Conservation (phyloP, 495 filamentous ascomycete genomes). For the Aspergillus biplanus region DNA sequence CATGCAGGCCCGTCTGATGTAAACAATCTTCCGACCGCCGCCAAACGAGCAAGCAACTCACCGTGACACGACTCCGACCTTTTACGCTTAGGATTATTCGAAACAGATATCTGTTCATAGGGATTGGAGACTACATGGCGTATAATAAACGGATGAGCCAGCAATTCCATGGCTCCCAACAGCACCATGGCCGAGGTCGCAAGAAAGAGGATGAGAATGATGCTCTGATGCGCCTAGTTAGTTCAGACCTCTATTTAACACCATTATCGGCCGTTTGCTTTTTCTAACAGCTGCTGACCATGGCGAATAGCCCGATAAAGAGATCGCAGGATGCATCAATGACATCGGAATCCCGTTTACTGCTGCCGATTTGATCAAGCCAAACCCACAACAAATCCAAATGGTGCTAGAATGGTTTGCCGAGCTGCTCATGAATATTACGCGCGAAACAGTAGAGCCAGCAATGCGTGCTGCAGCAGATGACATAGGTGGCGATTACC, state of each 20-base stretch:
- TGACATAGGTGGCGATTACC: slow-evolving; percentile 79
- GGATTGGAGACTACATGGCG: slow-evolving; percentile 31
- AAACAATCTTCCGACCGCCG: slow-evolving; percentile 47
- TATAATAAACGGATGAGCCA: slow-evolving; percentile 83
- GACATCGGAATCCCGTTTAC: slow-evolving; percentile 92
- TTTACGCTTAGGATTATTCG: background rate
- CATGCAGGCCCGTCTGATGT: slow-evolving; percentile 38
- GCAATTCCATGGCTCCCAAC: slow-evolving; percentile 60
- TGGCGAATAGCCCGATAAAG: slow-evolving; percentile 66
- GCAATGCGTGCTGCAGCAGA: slow-evolving; percentile 90
- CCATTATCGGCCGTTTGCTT: background rate
- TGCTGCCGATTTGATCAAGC: slow-evolving; percentile 88
- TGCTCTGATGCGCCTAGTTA: slow-evolving; percentile 84
- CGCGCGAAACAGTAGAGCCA: slow-evolving; percentile 87
- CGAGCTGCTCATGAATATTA: slow-evolving; percentile 88
- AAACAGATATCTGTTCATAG: background rate
- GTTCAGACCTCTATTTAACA: slow-evolving; percentile 16
- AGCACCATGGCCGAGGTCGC: slow-evolving; percentile 59
- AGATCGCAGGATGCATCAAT: slow-evolving; percentile 95
- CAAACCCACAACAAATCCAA: slow-evolving; percentile 90
- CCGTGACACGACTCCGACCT: slow-evolving; percentile 1
- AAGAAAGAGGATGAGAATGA: slow-evolving; percentile 83
- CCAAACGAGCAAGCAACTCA: slow-evolving; percentile 3
- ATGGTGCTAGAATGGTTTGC: slow-evolving; percentile 98
- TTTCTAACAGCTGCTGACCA: slow-evolving; percentile 13